Evolutionary conservation across 176 grass and related monocot genomes (phyloP).

Genomic region (Urochloa ruziziensis): DNA sequence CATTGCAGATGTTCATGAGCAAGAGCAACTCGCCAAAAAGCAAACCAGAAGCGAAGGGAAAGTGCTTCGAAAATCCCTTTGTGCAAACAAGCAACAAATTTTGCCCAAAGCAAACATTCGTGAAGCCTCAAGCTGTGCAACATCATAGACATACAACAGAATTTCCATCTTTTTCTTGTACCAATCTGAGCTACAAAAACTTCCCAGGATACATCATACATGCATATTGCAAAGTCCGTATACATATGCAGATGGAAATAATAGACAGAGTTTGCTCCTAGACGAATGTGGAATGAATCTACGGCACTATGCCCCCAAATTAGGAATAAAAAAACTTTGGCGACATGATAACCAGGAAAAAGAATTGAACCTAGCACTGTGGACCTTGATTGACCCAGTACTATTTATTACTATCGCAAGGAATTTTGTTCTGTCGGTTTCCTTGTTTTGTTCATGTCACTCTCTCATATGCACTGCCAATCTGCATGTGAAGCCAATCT

Average conservation of each 20-base stretch:
- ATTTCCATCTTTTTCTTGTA: not conserved
- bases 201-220: not conserved
- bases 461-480: conserved; percentile 64
- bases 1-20: not conserved
- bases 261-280: conserved; percentile 11
- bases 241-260: not conserved
- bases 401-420: conserved; percentile 27
- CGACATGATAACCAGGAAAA: conserved; percentile 27
- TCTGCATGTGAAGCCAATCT: conserved; percentile 88
- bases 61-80: not conserved
- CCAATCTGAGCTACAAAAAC: not conserved
- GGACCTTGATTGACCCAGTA: conserved; percentile 30
- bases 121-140: not conserved
- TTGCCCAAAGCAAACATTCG: not conserved
- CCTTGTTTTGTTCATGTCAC: conserved; percentile 51
- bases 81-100: not conserved
- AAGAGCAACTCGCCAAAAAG: not conserved
- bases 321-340: conserved; percentile 43
- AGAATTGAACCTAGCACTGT: conserved; percentile 25
- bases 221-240: not conserved
- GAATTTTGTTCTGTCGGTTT: not conserved
- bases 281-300: conserved; percentile 22
- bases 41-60: not conserved
- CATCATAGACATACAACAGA: not conserved
- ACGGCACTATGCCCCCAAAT: conserved; percentile 42